Base-by-base conservation (phyloP, 805 yeast species). In the Nakazawaea sp. region DNA sequence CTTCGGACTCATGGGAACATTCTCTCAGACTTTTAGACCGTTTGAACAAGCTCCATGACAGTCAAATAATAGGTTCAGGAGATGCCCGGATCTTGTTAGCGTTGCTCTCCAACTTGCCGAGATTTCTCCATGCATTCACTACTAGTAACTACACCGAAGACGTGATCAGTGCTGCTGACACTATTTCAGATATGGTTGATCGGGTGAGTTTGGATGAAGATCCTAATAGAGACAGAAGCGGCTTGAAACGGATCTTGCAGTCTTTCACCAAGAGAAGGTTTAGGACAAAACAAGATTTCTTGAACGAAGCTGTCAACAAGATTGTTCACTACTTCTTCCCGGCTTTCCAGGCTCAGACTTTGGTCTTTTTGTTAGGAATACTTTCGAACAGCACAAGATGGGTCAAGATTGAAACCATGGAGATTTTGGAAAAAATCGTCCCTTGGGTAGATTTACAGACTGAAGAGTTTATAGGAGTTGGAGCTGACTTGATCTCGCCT, bases 401-500 rank as follows among this genome's bases (percentile, higher is more conserved):
- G 95, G 77, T 94, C 2, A 82, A 85, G 46, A 51, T 70, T 9
- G 96, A 90, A 55, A 75, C 92, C 0, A 68, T 94, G 75, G 81
- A 76, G 35, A 58, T 88, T 2, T 66, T 92, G 45, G 80, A 81
- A 48, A 73, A 77, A 33, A 56, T 92, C 6, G 71, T 94, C 44
- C 89, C 96, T 1, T 65, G 74, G 42, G 79, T 88, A 12, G 89
- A 92, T 50, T 62, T 89, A 36, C 78, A 75, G 31, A 63, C 81
- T 26, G 85, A 81, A 15, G 95, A 82, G 49, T 88, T 88, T 52
- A 69, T 74, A 20, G 94, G 95, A 2, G 81, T 87, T 27, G 98
- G 98, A 4, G 97, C 98, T 0, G 98, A 92, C 52, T 63, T 92
- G 36, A 85, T 92, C 5, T 82, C 96, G 1, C 98, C 99, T 2